Evolutionary conservation across 495 filamentous ascomycete species (phyloP).

Genomic region (Hypoxylon lenormandii): DNA sequence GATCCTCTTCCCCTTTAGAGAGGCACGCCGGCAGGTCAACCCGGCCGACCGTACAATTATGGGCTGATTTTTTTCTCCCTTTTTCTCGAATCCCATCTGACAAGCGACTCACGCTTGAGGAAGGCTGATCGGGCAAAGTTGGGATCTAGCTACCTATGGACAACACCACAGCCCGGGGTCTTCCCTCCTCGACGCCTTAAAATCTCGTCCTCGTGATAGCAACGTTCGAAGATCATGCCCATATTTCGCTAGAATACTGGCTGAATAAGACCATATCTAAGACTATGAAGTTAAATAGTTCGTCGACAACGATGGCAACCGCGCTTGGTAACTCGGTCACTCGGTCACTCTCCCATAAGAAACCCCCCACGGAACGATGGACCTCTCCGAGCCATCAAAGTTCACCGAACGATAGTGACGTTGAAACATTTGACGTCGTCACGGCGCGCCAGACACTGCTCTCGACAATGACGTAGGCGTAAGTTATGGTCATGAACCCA

Average conservation of each 20-base stretch:
- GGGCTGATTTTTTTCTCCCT: slow-evolving; percentile 38
- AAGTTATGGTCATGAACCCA: slow-evolving; percentile 22
- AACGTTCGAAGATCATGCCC: slow-evolving; percentile 33
- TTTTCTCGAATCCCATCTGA: slow-evolving; percentile 21
- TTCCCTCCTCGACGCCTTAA: slow-evolving; percentile 20
- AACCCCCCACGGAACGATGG: slow-evolving; percentile 30
- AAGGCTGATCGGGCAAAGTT: slow-evolving; percentile 39
- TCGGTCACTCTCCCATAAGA: slow-evolving; percentile 15
- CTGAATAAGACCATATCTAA: slow-evolving; percentile 24
- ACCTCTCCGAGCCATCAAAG: slow-evolving; percentile 10
- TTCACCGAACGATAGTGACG: slow-evolving; percentile 43
- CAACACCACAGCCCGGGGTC: slow-evolving; percentile 16
- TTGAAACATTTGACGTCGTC: slow-evolving; percentile 10
- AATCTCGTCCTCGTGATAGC: slow-evolving; percentile 31
- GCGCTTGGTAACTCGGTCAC: slow-evolving; percentile 9
- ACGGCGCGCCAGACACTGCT: slow-evolving; percentile 8
- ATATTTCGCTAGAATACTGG: slow-evolving; percentile 23
- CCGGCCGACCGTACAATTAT: slow-evolving; percentile 32
- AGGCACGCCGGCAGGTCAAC: slow-evolving; percentile 14
- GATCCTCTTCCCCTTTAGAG: slow-evolving; percentile 38
- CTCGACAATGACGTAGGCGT: slow-evolving; percentile 32
- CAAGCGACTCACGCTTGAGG: slow-evolving; percentile 10
- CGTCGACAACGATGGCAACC: slow-evolving; percentile 12
- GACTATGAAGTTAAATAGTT: slow-evolving; percentile 13
- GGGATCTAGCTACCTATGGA: slow-evolving; percentile 23